phyloP scores from a whole-genome alignment of 208 protist genomes.

The Trypanosoma melophagium region DNA sequence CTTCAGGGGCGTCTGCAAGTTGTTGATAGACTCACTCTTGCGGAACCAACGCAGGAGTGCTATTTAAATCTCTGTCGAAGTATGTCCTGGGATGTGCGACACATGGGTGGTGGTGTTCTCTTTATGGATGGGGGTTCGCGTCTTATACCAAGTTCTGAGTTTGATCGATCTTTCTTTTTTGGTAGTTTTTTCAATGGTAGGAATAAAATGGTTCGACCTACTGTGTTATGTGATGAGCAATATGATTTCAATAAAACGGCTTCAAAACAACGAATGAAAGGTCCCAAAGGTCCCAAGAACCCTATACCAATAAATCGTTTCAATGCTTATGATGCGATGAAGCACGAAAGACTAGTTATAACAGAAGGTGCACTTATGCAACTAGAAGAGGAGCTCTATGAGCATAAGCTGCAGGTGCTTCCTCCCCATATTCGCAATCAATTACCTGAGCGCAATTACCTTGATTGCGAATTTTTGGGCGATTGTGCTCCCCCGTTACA shows the following conservation, averaged over 20 bases:
- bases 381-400: conserved; percentile 86
- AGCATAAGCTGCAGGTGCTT: conserved; percentile 80
- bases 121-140: conserved; percentile 92
- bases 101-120: conserved; percentile 85
- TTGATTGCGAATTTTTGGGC: conserved; percentile 68
- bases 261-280: conserved; percentile 71
- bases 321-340: conserved; percentile 87
- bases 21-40: conserved; percentile 74
- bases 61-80: conserved; percentile 79
- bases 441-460: conserved; percentile 69
- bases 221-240: conserved; percentile 82
- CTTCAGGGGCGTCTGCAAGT: conserved; percentile 88
- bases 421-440: conserved; percentile 90
- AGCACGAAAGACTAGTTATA: conserved; percentile 82
- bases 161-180: conserved; percentile 88
- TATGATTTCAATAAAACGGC: conserved; percentile 85
- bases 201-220: conserved; percentile 88
- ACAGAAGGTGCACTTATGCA: conserved; percentile 88
- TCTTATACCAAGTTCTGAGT: conserved; percentile 83
- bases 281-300: conserved; percentile 89
- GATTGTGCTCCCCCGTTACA: conserved; percentile 62
- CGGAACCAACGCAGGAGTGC: conserved; percentile 78
- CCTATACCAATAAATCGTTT: conserved; percentile 91
- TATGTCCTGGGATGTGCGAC: conserved; percentile 90
- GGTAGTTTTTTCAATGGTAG: conserved; percentile 91